A percentile compares a stretch with the other conserved stretches of the same genome.
phyloP scores from a whole-genome alignment of 345 rosid species.

The Populus alba region DNA sequence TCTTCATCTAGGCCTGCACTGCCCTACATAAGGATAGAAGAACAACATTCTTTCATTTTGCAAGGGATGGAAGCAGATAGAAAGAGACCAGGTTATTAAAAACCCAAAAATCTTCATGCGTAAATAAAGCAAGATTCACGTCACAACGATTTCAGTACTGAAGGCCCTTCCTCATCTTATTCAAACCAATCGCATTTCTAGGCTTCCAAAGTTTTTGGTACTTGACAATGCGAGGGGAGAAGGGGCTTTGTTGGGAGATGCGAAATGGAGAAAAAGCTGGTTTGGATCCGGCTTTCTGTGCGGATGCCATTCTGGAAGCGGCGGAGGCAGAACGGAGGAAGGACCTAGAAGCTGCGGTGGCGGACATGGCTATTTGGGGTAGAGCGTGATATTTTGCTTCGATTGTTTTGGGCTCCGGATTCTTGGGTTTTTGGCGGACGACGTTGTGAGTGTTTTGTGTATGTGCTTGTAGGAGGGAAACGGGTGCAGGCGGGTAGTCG shows the following conservation, averaged over 20 bases:
- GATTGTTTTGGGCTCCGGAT: not conserved
- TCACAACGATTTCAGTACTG: not conserved
- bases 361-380: conserved; percentile 53
- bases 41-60: conserved; percentile 34
- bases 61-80: conserved; percentile 25
- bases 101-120: conserved; percentile 13
- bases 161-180: not conserved
- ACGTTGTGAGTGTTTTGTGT: not conserved
- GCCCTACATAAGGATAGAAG: conserved; percentile 73
- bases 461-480: not conserved
- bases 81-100: not conserved
- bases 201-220: conserved; percentile 17
- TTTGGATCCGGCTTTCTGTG: conserved; percentile 27
- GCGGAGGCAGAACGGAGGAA: conserved; percentile 48
- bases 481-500: not conserved
- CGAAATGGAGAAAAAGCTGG: conserved; percentile 44
- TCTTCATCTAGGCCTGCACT: conserved; percentile 88
- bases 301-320: conserved; percentile 31
- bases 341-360: conserved; percentile 58
- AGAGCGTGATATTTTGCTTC: not conserved
- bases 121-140: conserved; percentile 1
- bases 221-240: conserved; percentile 63
- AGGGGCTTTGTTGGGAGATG: conserved; percentile 44
- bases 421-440: not conserved
- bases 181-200: conserved; percentile 7